These are phyloP conservation scores for Colletotrichum destructivum DNA, from an alignment of 2,329 filamentous ascomycete genomes.

Conservation along the genomic window DNA sequence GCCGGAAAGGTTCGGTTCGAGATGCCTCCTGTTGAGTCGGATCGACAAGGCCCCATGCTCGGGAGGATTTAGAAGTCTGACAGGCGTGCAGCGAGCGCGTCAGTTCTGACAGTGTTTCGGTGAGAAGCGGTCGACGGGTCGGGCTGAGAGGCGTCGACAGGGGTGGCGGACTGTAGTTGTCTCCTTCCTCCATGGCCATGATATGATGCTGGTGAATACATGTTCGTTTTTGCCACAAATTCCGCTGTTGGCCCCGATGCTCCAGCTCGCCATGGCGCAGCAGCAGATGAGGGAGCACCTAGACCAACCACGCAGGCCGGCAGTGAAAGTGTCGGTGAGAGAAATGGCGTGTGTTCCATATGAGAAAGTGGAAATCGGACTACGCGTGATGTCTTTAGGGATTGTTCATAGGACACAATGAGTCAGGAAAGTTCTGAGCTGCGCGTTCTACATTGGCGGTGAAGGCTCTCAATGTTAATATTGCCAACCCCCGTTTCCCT, in stretches of 20 bases:
- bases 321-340: neutral
- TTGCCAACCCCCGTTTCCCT: no score
- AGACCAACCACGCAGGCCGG: neutral
- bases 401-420: neutral
- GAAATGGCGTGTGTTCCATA: neutral
- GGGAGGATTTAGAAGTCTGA: constrained; percentile 35
- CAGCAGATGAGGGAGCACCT: neutral
- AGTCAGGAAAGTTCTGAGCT: neutral
- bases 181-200: neutral
- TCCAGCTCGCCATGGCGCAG: neutral
- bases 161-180: constrained; percentile 4
- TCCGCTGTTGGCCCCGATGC: neutral
- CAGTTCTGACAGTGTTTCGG: neutral
- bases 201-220: neutral
- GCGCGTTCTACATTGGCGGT: neutral
- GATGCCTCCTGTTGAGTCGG: constrained; percentile 16
- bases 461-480: neutral
- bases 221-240: neutral
- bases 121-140: neutral
- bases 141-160: constrained; percentile 9
- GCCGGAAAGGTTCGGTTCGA: neutral
- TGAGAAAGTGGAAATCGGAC: neutral
- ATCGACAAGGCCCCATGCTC: constrained; percentile 4
- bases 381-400: no score
- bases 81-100: constrained; percentile 13